These are phyloP conservation scores for Ceratocystis alfenasii DNA, from an alignment of 2,329 filamentous ascomycete species.

Conservation along the genomic window DNA sequence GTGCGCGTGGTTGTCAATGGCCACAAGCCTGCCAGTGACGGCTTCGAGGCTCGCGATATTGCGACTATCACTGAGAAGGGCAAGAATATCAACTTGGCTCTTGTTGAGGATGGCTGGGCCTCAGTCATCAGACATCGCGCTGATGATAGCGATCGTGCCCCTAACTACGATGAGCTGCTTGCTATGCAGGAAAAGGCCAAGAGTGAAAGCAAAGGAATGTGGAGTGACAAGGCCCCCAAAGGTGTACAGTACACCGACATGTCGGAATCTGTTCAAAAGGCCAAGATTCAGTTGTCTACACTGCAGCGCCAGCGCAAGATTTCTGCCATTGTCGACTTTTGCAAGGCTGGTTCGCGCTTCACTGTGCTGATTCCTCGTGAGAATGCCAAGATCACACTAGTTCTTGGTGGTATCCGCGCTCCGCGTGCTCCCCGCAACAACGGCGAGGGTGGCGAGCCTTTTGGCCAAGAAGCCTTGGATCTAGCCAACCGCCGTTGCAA, in stretches of 20 bases:
- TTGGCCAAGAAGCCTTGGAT: conserved; percentile 87
- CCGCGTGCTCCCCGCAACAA: conserved; percentile 70
- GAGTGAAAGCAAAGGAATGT: conserved; percentile 84
- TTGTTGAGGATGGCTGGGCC: conserved; percentile 88
- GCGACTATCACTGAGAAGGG: conserved; percentile 72
- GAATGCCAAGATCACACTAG: conserved; percentile 86
- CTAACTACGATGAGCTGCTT: conserved; percentile 83
- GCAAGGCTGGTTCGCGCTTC: conserved; percentile 93
- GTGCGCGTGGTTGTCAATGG: conserved; percentile 83
- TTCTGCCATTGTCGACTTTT: conserved; percentile 88
- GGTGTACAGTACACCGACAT: conserved; percentile 75
- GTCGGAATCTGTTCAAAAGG: conserved; percentile 85
- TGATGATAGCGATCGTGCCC: conserved; percentile 85
- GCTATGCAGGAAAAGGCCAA: conserved; percentile 73
- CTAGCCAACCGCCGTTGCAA: conserved; percentile 78
- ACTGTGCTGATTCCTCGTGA: conserved; percentile 85
- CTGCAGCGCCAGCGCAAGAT: conserved; percentile 86
- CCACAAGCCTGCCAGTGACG: conserved; percentile 76
- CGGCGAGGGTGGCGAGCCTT: conserved; percentile 74
- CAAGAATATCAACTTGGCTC: conserved; percentile 71
- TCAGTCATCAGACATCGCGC: conserved; percentile 91
- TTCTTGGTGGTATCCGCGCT: conserved; percentile 83
- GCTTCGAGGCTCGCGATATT: conserved; percentile 89
- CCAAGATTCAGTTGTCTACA: conserved; percentile 81
- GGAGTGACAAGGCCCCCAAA: conserved; percentile 80